Evolutionary conservation across 1,284 basidiomycete genomes (phyloP), one percentile per base, ranked within the genome.

Genomic region (Agaricales sp.): DNA sequence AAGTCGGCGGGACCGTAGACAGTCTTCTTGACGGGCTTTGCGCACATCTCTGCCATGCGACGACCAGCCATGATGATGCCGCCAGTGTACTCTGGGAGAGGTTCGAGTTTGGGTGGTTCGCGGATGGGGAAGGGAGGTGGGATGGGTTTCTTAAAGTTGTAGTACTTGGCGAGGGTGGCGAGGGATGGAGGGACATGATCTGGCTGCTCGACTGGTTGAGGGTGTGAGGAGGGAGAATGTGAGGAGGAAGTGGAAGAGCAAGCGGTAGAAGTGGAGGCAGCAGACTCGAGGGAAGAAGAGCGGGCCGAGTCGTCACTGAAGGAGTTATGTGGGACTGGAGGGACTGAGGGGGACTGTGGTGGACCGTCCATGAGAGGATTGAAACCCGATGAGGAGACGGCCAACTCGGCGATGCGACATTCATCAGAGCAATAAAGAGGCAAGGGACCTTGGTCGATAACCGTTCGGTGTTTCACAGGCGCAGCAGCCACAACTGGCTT

Each of bases 361-460:
- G 30, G n/a, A n/a, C n/a, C n/a, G n/a, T n/a, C n/a, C n/a, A n/a
- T n/a, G n/a, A n/a, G n/a, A 4, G 62, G 63, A 2, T 67, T 68
- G 2, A 68, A 69, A 44, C 70, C 63, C 21, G 73, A 70, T 53
- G 72, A 60, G 52, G 62, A 65, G 46, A 67, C 66, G 37, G 67
- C 62, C 41, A 57, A 59, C 55, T 64, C 65, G 58, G 69, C 66
- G 55, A 78, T 59, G 62, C 87, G 71, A 62, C 85, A 89, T 59
- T 80, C 74, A 54, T 86, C 82, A 2, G 84, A 87, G 66, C 85
- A 89, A 66, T 88, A 89, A 53, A 88, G 73, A 19, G 85, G 83
- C 2, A 77, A 77, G 11, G 81, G 85, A 1, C 72, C 70, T 61
- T 82, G 82, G 66, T 87, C 84, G 66, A 88, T 87, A 63, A 87